Conservation (phyloP, 2,329 filamentous ascomycete species). For the Colletotrichum tofieldiae region DNA sequence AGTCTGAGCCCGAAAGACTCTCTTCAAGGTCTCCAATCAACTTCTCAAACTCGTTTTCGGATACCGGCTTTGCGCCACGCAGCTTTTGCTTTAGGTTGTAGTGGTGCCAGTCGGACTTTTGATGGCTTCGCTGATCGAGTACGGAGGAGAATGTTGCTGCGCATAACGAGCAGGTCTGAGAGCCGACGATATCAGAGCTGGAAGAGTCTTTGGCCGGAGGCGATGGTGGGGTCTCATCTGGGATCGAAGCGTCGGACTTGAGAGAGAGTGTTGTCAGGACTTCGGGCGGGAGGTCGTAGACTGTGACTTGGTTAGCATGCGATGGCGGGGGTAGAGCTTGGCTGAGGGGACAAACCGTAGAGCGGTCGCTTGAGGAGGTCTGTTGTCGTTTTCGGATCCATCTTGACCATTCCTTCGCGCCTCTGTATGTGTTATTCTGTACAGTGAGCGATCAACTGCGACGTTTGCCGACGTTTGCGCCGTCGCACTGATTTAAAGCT, state of each 20-base stretch:
- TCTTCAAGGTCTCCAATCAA: constrained; percentile 90
- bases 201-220: constrained; percentile 38
- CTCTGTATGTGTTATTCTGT: neutral
- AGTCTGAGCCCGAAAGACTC: constrained; percentile 90
- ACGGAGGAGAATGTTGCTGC: constrained; percentile 79
- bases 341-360: constrained; percentile 58
- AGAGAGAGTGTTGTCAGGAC: constrained; percentile 78
- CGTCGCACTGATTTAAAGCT: constrained; percentile 32
- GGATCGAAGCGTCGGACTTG: constrained; percentile 52
- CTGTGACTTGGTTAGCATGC: constrained; percentile 60
- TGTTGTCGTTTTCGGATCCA: constrained; percentile 58
- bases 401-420: constrained; percentile 41
- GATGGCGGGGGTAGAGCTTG: constrained; percentile 38
- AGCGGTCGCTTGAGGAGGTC: constrained; percentile 67
- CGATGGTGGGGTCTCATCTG: constrained; percentile 44
- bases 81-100: constrained; percentile 97
- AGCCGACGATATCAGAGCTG: constrained; percentile 64
- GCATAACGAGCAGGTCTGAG: constrained; percentile 88
- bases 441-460: neutral
- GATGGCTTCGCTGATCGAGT: constrained; percentile 87
- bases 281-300: constrained; percentile 86
- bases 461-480: neutral
- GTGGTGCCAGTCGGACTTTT: constrained; percentile 90
- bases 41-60: constrained; percentile 88
- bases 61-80: constrained; percentile 79